These are phyloP conservation scores for Hapsidospora chrysogenum DNA, from an alignment of 495 filamentous ascomycete species.

Conservation along the genomic window DNA sequence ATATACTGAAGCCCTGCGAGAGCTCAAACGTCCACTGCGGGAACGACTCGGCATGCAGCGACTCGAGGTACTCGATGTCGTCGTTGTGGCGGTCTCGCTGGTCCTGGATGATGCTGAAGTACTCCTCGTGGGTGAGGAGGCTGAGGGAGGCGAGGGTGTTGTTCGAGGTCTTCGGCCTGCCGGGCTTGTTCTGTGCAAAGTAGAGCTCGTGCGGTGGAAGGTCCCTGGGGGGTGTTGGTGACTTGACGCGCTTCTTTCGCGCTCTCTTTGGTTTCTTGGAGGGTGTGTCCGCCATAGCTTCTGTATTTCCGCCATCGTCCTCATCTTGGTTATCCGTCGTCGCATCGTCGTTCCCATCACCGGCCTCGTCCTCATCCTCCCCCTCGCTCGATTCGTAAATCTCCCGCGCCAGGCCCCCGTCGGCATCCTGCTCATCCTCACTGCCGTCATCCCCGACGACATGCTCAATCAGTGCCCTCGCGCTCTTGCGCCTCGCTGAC, in stretches of 20 bases:
- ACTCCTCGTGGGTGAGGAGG: constrained; percentile 79
- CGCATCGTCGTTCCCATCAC: constrained; percentile 14
- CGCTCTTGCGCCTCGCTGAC: constrained; percentile 78
- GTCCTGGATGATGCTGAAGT: constrained; percentile 52
- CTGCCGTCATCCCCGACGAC: constrained; percentile 45
- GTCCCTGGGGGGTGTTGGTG: constrained; percentile 62
- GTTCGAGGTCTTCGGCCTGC: constrained; percentile 65
- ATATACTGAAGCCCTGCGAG: constrained; percentile 73
- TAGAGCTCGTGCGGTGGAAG: constrained; percentile 80
- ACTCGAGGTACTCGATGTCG: constrained; percentile 54
- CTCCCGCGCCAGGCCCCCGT: constrained; percentile 52
- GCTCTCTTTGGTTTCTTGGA: constrained; percentile 11
- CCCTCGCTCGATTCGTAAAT: constrained; percentile 45
- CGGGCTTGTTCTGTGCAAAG: constrained; percentile 81
- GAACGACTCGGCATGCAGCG: constrained; percentile 66
- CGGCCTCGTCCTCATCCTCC: constrained; percentile 26
- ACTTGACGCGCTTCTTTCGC: constrained; percentile 37
- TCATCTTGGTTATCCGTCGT: no score
- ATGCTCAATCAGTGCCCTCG: constrained; percentile 51
- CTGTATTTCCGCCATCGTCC: constrained; percentile 15
- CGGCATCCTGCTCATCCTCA: constrained; percentile 52
- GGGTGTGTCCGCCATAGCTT: constrained; percentile 7
- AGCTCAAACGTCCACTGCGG: constrained; percentile 90
- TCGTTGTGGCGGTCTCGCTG: constrained; percentile 53
- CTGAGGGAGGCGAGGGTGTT: constrained; percentile 63